These are phyloP conservation scores for Trichoderma sp. DNA, from an alignment of 2,329 filamentous ascomycete genomes.

Conservation along the genomic window DNA sequence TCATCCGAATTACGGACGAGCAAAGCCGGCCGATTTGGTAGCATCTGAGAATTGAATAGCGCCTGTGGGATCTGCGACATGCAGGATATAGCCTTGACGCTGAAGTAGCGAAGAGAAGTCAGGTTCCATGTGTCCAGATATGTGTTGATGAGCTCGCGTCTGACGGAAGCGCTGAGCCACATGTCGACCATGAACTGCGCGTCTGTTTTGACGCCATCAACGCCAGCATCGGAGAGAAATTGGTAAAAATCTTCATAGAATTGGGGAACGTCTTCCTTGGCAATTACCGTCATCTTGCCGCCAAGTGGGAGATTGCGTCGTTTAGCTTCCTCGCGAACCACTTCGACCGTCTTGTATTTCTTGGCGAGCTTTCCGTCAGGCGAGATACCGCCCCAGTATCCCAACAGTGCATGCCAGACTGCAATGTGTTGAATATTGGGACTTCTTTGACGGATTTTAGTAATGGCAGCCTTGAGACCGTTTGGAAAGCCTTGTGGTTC, in stretches of 20 bases:
- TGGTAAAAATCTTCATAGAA: slow-evolving; percentile 92
- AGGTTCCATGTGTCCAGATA: slow-evolving; percentile 88
- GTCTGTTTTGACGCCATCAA: slow-evolving; percentile 91
- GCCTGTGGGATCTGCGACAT: slow-evolving; percentile 90
- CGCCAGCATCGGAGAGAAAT: slow-evolving; percentile 69
- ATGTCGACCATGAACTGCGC: slow-evolving; percentile 87
- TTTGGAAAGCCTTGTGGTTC: slow-evolving; percentile 74
- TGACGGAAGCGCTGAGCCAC: slow-evolving; percentile 63
- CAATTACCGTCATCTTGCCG: slow-evolving; percentile 69
- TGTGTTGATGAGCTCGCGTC: slow-evolving; percentile 66
- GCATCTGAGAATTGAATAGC: slow-evolving; percentile 79
- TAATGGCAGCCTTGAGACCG: slow-evolving; percentile 70
- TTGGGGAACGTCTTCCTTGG: slow-evolving; percentile 66
- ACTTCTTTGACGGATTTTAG: slow-evolving; percentile 65
- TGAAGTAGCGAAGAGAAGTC: slow-evolving; percentile 73
- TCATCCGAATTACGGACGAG: slow-evolving; percentile 84
- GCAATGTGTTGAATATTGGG: slow-evolving; percentile 77
- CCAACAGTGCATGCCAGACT: slow-evolving; percentile 88
- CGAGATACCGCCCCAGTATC: slow-evolving; percentile 90
- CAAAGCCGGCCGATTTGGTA: slow-evolving; percentile 68
- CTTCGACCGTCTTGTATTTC: slow-evolving; percentile 71
- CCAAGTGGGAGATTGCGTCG: slow-evolving; percentile 50
- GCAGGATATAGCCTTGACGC: slow-evolving; percentile 78
- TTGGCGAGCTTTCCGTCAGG: slow-evolving; percentile 70
- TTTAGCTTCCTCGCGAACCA: slow-evolving; percentile 48